A percentile compares a stretch with the other conserved stretches of the same genome.
phyloP scores from a whole-genome alignment of 345 rosid genomes.

The Sisymbrium altissimum region DNA sequence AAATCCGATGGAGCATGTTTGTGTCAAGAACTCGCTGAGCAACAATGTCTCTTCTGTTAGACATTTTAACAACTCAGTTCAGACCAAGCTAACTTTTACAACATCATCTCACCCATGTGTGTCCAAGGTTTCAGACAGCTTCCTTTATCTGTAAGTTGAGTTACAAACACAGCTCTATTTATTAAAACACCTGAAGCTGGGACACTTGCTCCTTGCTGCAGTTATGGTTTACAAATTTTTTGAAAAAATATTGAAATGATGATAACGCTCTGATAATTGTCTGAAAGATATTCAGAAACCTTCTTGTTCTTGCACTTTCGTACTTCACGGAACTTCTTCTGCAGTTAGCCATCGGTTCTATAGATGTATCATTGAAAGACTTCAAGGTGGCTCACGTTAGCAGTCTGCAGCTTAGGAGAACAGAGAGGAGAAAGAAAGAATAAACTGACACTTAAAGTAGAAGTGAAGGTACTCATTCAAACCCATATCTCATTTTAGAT shows the following conservation, averaged over 20 bases:
- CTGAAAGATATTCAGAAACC: background rate
- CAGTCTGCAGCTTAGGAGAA: background rate
- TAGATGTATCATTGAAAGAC: background rate
- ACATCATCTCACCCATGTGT: constrained; percentile 1
- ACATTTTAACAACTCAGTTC: constrained; percentile 6
- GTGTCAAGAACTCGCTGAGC: background rate
- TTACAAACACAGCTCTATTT: background rate
- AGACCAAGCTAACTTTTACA: constrained; percentile 12
- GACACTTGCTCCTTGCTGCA: constrained; percentile 7
- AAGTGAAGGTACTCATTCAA: constrained; percentile 18
- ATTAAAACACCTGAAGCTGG: constrained; percentile 14
- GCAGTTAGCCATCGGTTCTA: background rate
- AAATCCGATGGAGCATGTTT: background rate
- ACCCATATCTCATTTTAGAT: constrained; percentile 24
- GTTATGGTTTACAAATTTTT: background rate
- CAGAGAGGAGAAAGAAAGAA: constrained; percentile 1
- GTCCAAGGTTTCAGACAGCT: background rate
- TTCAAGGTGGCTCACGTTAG: background rate
- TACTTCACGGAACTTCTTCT: background rate
- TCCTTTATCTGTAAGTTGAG: constrained; percentile 19
- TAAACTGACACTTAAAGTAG: background rate
- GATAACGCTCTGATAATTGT: background rate
- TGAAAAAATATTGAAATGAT: constrained; percentile 5
- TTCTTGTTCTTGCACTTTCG: background rate
- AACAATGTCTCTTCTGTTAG: constrained; percentile 4